Conservation (phyloP, 2,329 filamentous ascomycete species). For the Pseudogymnoascus sp. region DNA sequence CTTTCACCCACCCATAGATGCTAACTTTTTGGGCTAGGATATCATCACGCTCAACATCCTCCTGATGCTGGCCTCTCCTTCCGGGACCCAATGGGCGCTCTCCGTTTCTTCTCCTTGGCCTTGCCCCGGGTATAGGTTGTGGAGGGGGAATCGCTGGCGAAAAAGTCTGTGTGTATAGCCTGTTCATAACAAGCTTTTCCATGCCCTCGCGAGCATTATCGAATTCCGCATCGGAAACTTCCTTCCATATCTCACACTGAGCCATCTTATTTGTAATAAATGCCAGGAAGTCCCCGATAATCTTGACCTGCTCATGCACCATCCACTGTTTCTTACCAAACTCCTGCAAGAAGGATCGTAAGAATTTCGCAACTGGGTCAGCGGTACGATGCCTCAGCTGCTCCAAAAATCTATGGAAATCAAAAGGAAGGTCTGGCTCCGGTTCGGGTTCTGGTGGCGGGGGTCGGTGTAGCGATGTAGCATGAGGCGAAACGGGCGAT, state of each 20-base stretch:
- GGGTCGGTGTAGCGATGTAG: conserved; percentile 49
- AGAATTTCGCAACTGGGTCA: conserved; percentile 93
- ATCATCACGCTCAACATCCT: conserved; percentile 94
- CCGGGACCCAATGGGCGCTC: conserved; percentile 70
- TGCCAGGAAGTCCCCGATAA: conserved; percentile 89
- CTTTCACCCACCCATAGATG: conserved; percentile 91
- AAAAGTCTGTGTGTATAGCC: conserved; percentile 91
- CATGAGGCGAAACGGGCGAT: conserved; percentile 35
- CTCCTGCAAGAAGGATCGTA: conserved; percentile 89
- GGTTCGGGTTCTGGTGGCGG: conserved; percentile 69
- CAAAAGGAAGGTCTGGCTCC: conserved; percentile 83
- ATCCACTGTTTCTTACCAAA: conserved; percentile 99
- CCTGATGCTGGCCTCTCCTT: conserved; percentile 90
- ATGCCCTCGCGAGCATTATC: conserved; percentile 98
- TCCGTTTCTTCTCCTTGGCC: conserved; percentile 61
- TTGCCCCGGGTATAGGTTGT: conserved; percentile 63
- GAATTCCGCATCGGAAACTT: conserved; percentile 93
- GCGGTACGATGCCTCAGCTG: conserved; percentile 93
- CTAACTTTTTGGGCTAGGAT: conserved; percentile 94
- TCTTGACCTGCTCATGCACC: conserved; percentile 99
- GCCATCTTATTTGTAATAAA: conserved; percentile 99
- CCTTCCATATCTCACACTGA: conserved; percentile 91
- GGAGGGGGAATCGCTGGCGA: conserved; percentile 85
- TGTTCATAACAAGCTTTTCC: conserved; percentile 99
- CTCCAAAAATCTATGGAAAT: conserved; percentile 95